Conservation (phyloP, 257 asterid genomes). For the Ehretia macrophylla region DNA sequence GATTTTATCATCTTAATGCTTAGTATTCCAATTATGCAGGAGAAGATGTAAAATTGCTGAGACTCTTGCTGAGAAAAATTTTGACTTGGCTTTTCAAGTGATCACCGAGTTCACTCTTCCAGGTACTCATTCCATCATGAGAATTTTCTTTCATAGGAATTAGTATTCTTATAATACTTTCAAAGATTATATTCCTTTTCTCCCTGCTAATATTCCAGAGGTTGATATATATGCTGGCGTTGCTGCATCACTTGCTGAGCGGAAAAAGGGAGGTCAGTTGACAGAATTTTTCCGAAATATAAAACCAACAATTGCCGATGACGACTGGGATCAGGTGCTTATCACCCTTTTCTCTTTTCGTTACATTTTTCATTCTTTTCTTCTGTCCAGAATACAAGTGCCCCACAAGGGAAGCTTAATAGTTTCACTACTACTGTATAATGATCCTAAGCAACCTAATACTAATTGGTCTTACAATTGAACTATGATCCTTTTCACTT, state of each 20-base stretch:
- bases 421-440: no score
- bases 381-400: not conserved
- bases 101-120: slow-evolving; percentile 87
- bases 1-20: not conserved
- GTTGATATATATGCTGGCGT: slow-evolving; percentile 98
- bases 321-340: slow-evolving; percentile 92
- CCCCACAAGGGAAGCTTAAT: no score
- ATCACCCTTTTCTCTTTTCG: slow-evolving; percentile 7
- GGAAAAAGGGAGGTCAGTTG: slow-evolving; percentile 91
- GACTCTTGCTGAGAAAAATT: slow-evolving; percentile 84
- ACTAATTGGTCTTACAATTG: no score
- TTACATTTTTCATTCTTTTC: not conserved
- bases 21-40: slow-evolving; percentile 38
- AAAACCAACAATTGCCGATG: slow-evolving; percentile 94
- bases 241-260: slow-evolving; percentile 94
- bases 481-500: no score
- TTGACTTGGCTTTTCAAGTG: slow-evolving; percentile 89
- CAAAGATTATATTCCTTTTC: not conserved
- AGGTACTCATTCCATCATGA: slow-evolving; percentile 34
- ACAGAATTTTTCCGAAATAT: slow-evolving; percentile 92
- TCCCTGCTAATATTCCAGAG: slow-evolving; percentile 41
- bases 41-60: slow-evolving; percentile 97
- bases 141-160: not conserved
- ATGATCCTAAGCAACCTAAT: no score
- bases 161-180: not conserved